phyloP scores from a whole-genome alignment of 441 rosid species.

The Jatropha multifida region DNA sequence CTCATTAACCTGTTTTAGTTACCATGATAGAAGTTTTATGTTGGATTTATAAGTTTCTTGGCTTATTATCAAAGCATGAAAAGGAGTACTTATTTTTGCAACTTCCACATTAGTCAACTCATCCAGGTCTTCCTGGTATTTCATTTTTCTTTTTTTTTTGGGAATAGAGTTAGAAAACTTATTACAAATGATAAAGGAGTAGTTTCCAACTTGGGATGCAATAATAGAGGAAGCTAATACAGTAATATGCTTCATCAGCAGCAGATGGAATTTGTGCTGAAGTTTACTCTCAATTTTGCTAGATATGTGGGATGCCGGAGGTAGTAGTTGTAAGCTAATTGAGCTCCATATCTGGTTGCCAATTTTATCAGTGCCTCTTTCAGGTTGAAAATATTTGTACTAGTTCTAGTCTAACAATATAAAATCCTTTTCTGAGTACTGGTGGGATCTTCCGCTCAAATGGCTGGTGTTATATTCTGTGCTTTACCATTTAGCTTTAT shows the following conservation, averaged over 20 bases:
- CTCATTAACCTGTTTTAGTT: not conserved
- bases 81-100: not conserved
- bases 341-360: not conserved
- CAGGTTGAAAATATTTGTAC: constrained; percentile 3
- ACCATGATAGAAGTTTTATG: not conserved
- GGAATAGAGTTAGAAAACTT: not conserved
- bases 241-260: not conserved
- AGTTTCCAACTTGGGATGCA: not conserved
- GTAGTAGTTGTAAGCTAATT: not conserved
- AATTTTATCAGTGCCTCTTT: not conserved
- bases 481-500: not conserved
- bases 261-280: not conserved
- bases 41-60: not conserved
- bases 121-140: not conserved
- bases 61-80: not conserved
- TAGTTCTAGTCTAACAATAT: not conserved
- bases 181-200: not conserved
- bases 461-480: not conserved
- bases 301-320: not conserved
- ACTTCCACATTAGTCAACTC: not conserved
- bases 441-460: not conserved
- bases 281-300: not conserved
- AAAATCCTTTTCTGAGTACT: not conserved
- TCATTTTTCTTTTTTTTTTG: not conserved
- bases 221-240: not conserved